These are phyloP conservation scores for Sanchytrium tribonematis DNA, from an alignment of 371 early-diverging fungal species.

Conservation along the genomic window DNA sequence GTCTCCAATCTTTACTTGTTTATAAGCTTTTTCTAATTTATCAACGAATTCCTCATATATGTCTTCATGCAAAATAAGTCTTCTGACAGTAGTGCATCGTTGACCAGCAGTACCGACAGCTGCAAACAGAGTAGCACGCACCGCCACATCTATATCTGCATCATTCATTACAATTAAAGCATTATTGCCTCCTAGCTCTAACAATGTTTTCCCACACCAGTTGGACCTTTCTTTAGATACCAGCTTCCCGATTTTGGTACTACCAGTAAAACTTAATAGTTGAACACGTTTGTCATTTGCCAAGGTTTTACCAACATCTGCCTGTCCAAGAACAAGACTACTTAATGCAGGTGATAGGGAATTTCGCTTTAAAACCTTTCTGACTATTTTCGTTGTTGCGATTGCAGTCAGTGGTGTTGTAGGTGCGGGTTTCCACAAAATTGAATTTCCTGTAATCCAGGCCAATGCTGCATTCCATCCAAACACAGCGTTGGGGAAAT, in stretches of 20 bases:
- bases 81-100: conserved; percentile 78
- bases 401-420: conserved; percentile 56
- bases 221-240: conserved; percentile 47
- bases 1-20: conserved; percentile 63
- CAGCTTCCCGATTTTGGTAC: conserved; percentile 40
- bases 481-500: conserved; percentile 38
- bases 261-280: conserved; percentile 68
- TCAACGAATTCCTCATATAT: conserved; percentile 48
- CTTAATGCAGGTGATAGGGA: conserved; percentile 56
- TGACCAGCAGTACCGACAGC: conserved; percentile 92
- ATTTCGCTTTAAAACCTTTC: conserved; percentile 51
- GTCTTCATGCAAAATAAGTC: conserved; percentile 19
- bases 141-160: conserved; percentile 71
- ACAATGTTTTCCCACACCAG: conserved; percentile 56
- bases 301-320: conserved; percentile 54
- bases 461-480: conserved; percentile 84
- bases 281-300: conserved; percentile 36
- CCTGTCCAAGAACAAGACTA: conserved; percentile 63
- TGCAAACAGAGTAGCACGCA: conserved; percentile 66
- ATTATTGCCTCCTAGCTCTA: conserved; percentile 89
- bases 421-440: conserved; percentile 76
- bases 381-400: conserved; percentile 64
- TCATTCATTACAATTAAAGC: conserved; percentile 73
- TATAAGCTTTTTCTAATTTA: conserved; percentile 48
- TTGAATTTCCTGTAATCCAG: conserved; percentile 69